These are phyloP conservation scores for Starmerella ratchasimensis DNA, from an alignment of 805 yeast species.

Conservation along the genomic window DNA sequence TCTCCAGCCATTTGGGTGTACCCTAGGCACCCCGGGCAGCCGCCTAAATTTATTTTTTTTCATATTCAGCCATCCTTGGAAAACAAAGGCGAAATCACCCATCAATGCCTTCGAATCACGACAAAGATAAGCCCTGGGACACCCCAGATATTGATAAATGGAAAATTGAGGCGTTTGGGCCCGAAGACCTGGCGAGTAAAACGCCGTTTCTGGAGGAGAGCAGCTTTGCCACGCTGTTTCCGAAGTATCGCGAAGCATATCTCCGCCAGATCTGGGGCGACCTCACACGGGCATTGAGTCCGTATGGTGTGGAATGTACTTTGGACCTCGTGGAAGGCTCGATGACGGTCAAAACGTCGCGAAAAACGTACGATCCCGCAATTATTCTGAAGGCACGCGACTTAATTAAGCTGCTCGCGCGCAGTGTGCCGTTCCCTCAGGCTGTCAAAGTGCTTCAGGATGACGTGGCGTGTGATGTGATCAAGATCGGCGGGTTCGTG, in stretches of 20 bases:
- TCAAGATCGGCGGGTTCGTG: conserved; percentile 83
- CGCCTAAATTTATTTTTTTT: too few relatives aligned
- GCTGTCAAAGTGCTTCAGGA: conserved; percentile 85
- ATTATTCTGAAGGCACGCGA: conserved; percentile 89
- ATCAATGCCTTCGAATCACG: conserved; percentile 82
- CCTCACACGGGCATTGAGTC: conserved; percentile 65
- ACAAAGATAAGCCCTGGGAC: conserved; percentile 96
- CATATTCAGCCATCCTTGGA: too few relatives aligned
- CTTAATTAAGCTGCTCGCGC: conserved; percentile 77
- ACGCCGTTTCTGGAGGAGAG: conserved; percentile 90
- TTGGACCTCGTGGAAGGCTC: conserved; percentile 90
- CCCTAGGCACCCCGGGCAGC: too few relatives aligned
- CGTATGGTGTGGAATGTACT: conserved; percentile 61
- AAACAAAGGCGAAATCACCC: too few relatives aligned
- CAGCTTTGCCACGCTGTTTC: conserved; percentile 86
- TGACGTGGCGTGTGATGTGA: conserved; percentile 89
- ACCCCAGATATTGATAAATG: conserved; percentile 90
- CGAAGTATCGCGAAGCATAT: conserved; percentile 89
- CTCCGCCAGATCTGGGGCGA: conserved; percentile 86
- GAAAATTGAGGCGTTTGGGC: conserved; percentile 75
- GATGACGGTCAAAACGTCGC: conserved; percentile 90
- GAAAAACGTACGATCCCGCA: conserved; percentile 92
- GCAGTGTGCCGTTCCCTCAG: conserved; percentile 95
- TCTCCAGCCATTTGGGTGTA: too few relatives aligned
- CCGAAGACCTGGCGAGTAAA: conserved; percentile 80